Evolutionary conservation across 2,329 filamentous ascomycete species (phyloP), one percentile per base, ranked within the genome.

Genomic region (Mycocentrospora acerina): DNA sequence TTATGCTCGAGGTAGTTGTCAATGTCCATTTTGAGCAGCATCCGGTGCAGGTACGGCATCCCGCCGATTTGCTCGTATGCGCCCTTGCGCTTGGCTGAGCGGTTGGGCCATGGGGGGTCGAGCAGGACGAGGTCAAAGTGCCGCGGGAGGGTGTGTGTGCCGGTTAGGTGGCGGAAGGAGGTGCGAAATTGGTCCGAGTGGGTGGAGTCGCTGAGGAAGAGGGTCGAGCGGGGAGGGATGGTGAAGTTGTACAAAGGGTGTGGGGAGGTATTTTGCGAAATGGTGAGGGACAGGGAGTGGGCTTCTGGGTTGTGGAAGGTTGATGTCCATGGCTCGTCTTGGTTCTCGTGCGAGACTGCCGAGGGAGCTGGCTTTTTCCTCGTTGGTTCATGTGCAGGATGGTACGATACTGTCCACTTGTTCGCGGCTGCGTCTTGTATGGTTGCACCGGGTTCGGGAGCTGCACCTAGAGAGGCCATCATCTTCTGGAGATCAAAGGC

Each of bases 21-120:
- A 2, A 89, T 59, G 39, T 71, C 66, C 67, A 73, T 71, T 12
- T 47, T 54, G 2, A 63, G 41, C 1, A 75, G 51, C 45, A 74
- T 59, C 15, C 57, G 54, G 35, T 58, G 58, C 37, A 82, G 72
- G 33, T 79, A 74, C 10, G 68, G 56, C 30, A 78, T 59, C 62
- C 49, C 74, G 55, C 55, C 54, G 29, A 60, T 61, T 62, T 49
- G 67, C 56, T 60, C 81, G 78, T 47, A 75, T 2, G 51, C 67
- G 69, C 66, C 73, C 54, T 79, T 82, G 26, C 85, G 75, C 50
- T 78, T 77, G 11, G 81, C 87, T 5, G 86, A 90, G 30, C 82
- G 78, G 58, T 89, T 91, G 0, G 87, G 86, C 87, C 88, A 91
- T 1, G 88, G 87, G 3, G 88, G 88, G 58, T 91, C 87, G 14